A percentile compares a stretch with the other conserved stretches of the same genome.
Evolutionary conservation across 768 basidiomycete species (phyloP).

Genomic region (Russula abietina): DNA sequence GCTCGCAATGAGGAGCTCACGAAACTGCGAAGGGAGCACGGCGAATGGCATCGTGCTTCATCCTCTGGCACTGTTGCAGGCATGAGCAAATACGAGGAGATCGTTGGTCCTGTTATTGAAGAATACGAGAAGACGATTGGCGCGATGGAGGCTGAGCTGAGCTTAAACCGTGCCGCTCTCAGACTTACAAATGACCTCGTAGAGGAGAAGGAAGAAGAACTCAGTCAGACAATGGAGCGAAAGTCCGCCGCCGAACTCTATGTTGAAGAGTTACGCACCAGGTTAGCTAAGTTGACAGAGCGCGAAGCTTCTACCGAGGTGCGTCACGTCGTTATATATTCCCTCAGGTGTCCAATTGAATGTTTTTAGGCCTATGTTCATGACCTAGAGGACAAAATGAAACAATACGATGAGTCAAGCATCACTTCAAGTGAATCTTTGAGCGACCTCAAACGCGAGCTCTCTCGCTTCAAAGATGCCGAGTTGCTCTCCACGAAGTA

Average conservation of each 20-base stretch:
- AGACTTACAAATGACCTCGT: conserved; percentile 89
- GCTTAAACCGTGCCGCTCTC: conserved; percentile 78
- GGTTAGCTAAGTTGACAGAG: conserved; percentile 79
- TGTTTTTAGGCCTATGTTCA: conserved; percentile 77
- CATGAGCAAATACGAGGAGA: conserved; percentile 74
- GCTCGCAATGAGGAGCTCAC: conserved; percentile 87
- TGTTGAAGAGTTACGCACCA: conserved; percentile 74
- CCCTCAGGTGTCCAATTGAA: conserved; percentile 21
- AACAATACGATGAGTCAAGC: conserved; percentile 73
- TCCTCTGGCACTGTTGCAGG: conserved; percentile 57
- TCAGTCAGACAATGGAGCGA: conserved; percentile 57
- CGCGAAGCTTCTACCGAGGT: conserved; percentile 91
- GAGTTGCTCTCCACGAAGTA: conserved; percentile 71
- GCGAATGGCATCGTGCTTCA: conserved; percentile 60
- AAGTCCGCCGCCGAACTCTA: conserved; percentile 79
- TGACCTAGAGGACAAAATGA: conserved; percentile 90
- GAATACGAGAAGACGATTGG: conserved; percentile 98
- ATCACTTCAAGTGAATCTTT: conserved; percentile 72
- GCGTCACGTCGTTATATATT: conserved; percentile 26
- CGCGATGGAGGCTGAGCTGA: conserved; percentile 90
- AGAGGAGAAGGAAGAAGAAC: conserved; percentile 84
- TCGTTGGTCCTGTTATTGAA: conserved; percentile 95
- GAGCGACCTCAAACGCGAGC: conserved; percentile 77
- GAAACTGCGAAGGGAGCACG: conserved; percentile 69
- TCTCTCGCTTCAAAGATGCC: conserved; percentile 66